Conservation (phyloP, 345 rosid species). For the Sisymbrium altissimum region DNA sequence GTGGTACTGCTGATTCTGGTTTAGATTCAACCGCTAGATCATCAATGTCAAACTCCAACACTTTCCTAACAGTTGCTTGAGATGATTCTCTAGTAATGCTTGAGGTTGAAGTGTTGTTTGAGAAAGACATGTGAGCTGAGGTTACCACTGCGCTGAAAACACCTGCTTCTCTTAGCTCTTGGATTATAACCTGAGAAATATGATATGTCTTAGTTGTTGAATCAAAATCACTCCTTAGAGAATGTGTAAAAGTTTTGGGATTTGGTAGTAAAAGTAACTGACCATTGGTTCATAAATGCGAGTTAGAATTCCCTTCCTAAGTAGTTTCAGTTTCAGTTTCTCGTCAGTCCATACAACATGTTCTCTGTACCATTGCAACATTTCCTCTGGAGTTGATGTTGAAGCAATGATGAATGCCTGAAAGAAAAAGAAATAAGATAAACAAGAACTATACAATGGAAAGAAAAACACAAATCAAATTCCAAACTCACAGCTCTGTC, state of each 20-base stretch:
- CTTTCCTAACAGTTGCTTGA: slow-evolving; percentile 45
- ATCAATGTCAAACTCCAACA: slow-evolving; percentile 37
- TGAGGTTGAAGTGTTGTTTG: slow-evolving; percentile 37
- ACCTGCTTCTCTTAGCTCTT: slow-evolving; percentile 75
- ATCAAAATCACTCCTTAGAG: not conserved
- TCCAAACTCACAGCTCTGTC: slow-evolving; percentile 77
- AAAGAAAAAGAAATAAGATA: not conserved
- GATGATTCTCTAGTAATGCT: slow-evolving; percentile 35
- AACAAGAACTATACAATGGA: not conserved
- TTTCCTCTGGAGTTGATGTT: slow-evolving; percentile 80
- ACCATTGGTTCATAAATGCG: slow-evolving; percentile 87
- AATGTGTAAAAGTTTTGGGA: not conserved
- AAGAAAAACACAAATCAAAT: not conserved
- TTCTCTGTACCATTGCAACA: slow-evolving; percentile 82
- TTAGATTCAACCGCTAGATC: slow-evolving; percentile 12
- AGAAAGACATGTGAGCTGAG: slow-evolving; percentile 35
- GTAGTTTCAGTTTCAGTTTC: slow-evolving; percentile 47
- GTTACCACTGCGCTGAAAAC: slow-evolving; percentile 52
- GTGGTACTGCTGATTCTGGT: slow-evolving; percentile 47
- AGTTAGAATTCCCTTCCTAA: slow-evolving; percentile 67
- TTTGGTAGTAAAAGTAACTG: slow-evolving; percentile 20
- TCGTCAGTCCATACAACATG: slow-evolving; percentile 75
- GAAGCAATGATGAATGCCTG: slow-evolving; percentile 98
- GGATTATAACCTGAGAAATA: slow-evolving; percentile 54
- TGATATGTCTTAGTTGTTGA: not conserved